These are phyloP conservation scores for Pezicula carpinea DNA, from an alignment of 2,329 filamentous ascomycete species.

Conservation along the genomic window DNA sequence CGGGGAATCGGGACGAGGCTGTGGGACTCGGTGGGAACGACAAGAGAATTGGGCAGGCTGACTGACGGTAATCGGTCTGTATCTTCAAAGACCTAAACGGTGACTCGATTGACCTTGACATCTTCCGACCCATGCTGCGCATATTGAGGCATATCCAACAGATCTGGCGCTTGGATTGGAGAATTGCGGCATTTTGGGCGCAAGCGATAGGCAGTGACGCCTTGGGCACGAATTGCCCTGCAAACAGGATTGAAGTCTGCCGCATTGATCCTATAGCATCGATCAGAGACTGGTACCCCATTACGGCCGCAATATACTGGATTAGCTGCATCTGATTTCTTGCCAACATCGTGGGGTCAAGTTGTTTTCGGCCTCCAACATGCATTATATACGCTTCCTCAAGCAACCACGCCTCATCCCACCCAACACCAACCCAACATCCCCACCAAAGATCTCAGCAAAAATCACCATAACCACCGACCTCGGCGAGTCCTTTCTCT, in stretches of 20 bases:
- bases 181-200: not conserved
- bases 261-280: too few species aligned
- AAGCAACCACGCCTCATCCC: conserved; percentile 51
- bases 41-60: not conserved
- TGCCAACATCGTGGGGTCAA: too few species aligned
- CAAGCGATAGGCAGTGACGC: not conserved
- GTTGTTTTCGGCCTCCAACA: conserved; percentile 20
- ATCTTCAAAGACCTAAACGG: too few species aligned
- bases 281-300: too few species aligned
- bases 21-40: too few species aligned
- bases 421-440: conserved; percentile 20
- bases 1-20: not conserved
- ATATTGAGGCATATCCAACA: not conserved
- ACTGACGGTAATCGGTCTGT: not conserved
- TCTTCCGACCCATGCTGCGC: not conserved
- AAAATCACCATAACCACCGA: conserved; percentile 63
- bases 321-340: too few species aligned
- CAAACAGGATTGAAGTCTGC: not conserved
- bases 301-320: too few species aligned
- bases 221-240: not conserved
- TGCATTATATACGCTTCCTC: conserved; percentile 65
- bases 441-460: conserved; percentile 34
- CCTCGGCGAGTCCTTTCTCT: conserved; percentile 41
- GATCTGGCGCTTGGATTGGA: not conserved
- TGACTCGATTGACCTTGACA: not conserved